Base-by-base conservation (phyloP, 441 rosid genomes). In the Jatropha multifida region DNA sequence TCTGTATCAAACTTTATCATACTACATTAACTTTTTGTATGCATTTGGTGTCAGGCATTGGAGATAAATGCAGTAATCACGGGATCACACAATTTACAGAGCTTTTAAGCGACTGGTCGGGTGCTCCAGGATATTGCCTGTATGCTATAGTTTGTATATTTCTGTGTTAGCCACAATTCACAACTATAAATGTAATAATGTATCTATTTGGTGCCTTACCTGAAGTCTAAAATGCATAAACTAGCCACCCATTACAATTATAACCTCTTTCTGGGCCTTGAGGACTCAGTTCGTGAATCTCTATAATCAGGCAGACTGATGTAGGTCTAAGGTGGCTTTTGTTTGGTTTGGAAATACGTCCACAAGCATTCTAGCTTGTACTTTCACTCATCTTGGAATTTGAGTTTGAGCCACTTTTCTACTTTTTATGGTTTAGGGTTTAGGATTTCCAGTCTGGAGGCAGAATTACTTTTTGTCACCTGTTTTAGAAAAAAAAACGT, bases 121-220 rank as follows among this genome's bases (percentile, higher is more conserved):
- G 80, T 42, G 85, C 92, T 74, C 87, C 81, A 77, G 97, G 96
- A 77, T 85, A 88, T 71, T 94, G 98, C 89, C 38, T 94, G 98
- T 94, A 90, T 74, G 91, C 44, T 62, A 11, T 41, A 60, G 17
- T 76, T 69, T 58, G 69, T 70, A 40, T 11, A 61, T 13, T 63
- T 7, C 62, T 60, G 55, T 46, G 38, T 52, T 73, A 18, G 7
- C n/a, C 52, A 48, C 52, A 20, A 37, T 56, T 65, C 11, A 54
- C 40, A 2, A 61, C 32, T 6, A 2, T 59, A 9, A 10, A 56
- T 51, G 1, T 63, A 15, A 40, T 69, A 11, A 6, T 7, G 10
- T 71, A 32, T 38, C 40, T 40, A n/a, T 46, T 60, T 60, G 61
- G 26, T 46, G 71, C 54, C 54, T 46, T 66, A 55, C 26, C 18